A percentile compares a stretch with the other conserved stretches of the same genome.
phyloP scores from a whole-genome alignment of 257 asterid genomes.

The Prunella vulgaris region DNA sequence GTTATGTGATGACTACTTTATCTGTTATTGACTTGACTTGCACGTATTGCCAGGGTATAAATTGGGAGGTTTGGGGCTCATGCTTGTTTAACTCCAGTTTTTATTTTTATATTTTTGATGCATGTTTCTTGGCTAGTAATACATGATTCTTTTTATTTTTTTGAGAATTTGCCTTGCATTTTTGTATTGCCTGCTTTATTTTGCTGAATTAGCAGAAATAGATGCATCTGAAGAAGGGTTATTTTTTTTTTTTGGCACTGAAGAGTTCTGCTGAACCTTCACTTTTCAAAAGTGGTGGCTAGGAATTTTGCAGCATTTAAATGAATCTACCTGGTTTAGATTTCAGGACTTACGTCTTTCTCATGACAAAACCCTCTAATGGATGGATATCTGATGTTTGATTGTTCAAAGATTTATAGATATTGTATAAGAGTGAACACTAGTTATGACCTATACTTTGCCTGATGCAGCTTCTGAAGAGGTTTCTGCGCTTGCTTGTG shows the following conservation, averaged over 20 bases:
- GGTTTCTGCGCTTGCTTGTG: slow-evolving; percentile 52
- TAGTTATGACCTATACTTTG: neutral
- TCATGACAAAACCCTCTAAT: neutral
- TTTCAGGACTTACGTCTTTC: slow-evolving; percentile 2
- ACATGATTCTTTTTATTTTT: neutral
- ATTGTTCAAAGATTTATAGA: neutral
- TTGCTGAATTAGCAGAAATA: neutral
- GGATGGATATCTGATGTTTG: neutral
- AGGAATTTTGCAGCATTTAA: neutral
- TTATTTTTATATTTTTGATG: neutral
- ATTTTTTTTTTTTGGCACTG: neutral
- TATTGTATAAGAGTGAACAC: neutral
- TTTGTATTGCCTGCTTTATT: neutral
- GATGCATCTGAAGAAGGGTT: neutral
- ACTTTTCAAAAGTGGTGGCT: neutral
- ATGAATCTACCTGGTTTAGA: neutral
- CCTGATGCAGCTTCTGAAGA: slow-evolving; percentile 66
- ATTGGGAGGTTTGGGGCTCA: no score
- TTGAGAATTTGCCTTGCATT: neutral
- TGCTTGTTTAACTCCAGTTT: no score
- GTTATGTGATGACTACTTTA: neutral
- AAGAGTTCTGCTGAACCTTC: neutral
- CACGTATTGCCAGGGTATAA: neutral
- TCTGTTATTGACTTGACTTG: neutral
- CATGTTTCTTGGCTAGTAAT: neutral